phyloP scores from a whole-genome alignment of 1,284 basidiomycete species.

The Rhodofomes roseus region DNA sequence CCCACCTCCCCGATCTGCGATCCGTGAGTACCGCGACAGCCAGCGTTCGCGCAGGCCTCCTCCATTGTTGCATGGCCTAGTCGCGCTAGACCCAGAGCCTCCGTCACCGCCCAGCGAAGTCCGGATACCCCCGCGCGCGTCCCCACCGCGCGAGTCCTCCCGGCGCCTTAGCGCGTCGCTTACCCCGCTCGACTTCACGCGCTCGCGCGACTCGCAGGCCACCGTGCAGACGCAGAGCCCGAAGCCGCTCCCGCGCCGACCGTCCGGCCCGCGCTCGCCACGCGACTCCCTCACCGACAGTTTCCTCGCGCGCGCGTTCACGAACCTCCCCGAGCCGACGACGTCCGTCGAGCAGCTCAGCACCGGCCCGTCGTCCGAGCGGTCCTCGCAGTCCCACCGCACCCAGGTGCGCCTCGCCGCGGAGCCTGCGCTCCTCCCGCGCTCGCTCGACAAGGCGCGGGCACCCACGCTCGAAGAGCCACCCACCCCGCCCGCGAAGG shows the following conservation, averaged over 20 bases:
- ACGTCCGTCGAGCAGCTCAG: constrained; percentile 17
- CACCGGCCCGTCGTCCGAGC: constrained; percentile 17
- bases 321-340: constrained; percentile 16
- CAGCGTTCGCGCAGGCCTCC: constrained; percentile 3
- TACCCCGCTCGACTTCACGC: neutral
- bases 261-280: constrained; percentile 3
- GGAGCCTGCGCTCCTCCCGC: constrained; percentile 10
- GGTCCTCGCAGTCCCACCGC: constrained; percentile 24
- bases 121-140: neutral
- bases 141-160: neutral
- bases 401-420: constrained; percentile 14
- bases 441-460: constrained; percentile 1
- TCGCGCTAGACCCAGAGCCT: neutral
- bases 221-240: neutral
- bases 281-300: constrained; percentile 22
- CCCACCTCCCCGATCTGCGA: constrained; percentile 37
- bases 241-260: neutral
- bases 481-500: neutral
- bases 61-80: neutral
- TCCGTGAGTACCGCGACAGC: constrained; percentile 30
- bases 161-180: neutral
- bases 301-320: constrained; percentile 25
- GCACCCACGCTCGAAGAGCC: constrained; percentile 4
- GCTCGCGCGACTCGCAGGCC: neutral
- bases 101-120: neutral